These are phyloP conservation scores for Pythium aphanidermatum DNA, from an alignment of 352 stramenopile genomes.

Conservation along the genomic window DNA sequence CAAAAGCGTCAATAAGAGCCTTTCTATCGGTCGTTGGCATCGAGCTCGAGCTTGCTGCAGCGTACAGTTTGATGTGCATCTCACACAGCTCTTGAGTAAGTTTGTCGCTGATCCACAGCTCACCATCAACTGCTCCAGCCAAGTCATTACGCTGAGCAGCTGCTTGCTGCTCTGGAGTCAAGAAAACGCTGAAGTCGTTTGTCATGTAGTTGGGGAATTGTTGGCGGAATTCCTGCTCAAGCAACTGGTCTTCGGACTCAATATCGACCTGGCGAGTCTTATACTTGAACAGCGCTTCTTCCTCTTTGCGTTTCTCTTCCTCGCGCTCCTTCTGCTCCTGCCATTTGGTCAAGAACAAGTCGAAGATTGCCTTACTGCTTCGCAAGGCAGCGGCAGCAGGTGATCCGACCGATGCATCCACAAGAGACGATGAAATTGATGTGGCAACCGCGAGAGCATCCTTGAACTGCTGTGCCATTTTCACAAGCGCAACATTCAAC, in stretches of 20 bases:
- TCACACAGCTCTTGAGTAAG: slow-evolving; percentile 68
- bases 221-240: slow-evolving; percentile 85
- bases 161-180: slow-evolving; percentile 32
- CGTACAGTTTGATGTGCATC: slow-evolving; percentile 66
- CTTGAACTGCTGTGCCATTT: slow-evolving; percentile 66
- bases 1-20: slow-evolving; percentile 59
- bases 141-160: neutral
- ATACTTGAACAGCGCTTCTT: slow-evolving; percentile 83
- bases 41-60: slow-evolving; percentile 18
- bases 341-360: slow-evolving; percentile 81
- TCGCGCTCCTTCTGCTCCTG: slow-evolving; percentile 76
- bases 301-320: slow-evolving; percentile 62
- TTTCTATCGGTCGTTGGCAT: slow-evolving; percentile 14
- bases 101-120: slow-evolving; percentile 63
- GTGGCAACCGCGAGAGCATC: slow-evolving; percentile 20
- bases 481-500: slow-evolving; percentile 59
- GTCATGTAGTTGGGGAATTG: slow-evolving; percentile 92
- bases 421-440: slow-evolving; percentile 22
- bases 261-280: slow-evolving; percentile 78
- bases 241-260: slow-evolving; percentile 72
- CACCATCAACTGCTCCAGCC: slow-evolving; percentile 18
- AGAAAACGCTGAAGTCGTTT: slow-evolving; percentile 63
- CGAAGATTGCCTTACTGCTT: slow-evolving; percentile 71
- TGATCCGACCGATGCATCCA: neutral
- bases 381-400: slow-evolving; percentile 21